Evolutionary conservation across 2,329 filamentous ascomycete species (phyloP), one percentile per base, ranked within the genome.

Genomic region (Fusarium keratoplasticum): DNA sequence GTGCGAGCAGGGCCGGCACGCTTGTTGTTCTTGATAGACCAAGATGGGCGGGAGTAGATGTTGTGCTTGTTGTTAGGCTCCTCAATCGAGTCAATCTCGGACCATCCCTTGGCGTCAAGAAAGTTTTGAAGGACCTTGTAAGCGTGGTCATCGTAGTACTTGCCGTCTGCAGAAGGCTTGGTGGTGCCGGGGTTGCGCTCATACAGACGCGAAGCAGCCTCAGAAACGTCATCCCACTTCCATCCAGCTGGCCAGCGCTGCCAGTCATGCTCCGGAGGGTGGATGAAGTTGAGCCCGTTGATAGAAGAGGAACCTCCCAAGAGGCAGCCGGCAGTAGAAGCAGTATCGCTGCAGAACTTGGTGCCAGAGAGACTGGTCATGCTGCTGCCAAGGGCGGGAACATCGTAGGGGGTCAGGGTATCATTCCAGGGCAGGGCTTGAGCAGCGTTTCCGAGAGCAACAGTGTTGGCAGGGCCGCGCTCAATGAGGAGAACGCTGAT

Each of bases 1-100:
- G 92, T 93, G 5, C 90, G 90, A 80, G 94, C 85, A 38, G 92
- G 92, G 1, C 93, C 93, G 54, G 90, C 90, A 70, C 93, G 86
- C 81, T 93, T 89, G 64, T 91, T 91, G 61, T 91, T 84, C 27
- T 86, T 85, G 79, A 90, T 93, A 86, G 93, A 94, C 84, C 90
- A 94, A 4, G 91, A 87, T 6, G 91, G 89, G 76, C 92, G 88
- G 33, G 89, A 87, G 80, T 88, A 94, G 1, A 89, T 90, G 66
- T 86, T 85, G 81, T 93, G 90, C 87, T 94, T 94, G 80, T 88
- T 80, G 61, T 88, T 85, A 0, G 91, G 91, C 57, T 86, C 83
- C 36, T 87, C 78, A 75, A 93, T 93, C n/a, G 91, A 89, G n/a
- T 87, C 87, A 35, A 94, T 86, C 60, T 88, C 86, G 55, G 84